Percentiles rank a stretch among this genome's conserved stretches.
These are phyloP conservation scores for Picea mariana DNA, from an alignment of 83 land plant species.

Conservation along the genomic window DNA sequence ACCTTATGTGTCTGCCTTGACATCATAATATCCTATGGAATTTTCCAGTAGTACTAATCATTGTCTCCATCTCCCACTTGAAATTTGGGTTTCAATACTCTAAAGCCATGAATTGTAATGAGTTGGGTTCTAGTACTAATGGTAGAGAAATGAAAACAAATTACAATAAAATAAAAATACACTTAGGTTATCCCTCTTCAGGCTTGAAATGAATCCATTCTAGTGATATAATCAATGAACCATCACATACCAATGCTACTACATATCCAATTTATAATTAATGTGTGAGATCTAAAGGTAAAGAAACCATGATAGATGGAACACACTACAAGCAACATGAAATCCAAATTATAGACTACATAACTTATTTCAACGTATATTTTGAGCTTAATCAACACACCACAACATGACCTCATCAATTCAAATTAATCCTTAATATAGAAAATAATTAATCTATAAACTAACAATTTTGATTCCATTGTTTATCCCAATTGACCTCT, in stretches of 20 bases:
- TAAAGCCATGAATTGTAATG: background rate
- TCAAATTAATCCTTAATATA: too few relatives aligned
- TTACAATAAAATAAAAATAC: too few relatives aligned
- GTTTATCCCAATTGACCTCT: slow-evolving; percentile 38
- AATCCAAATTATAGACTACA: background rate
- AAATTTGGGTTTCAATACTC: background rate
- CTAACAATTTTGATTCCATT: slow-evolving; percentile 25
- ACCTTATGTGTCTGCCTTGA: slow-evolving; percentile 66
- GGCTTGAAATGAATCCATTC: background rate
- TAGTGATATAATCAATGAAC: background rate
- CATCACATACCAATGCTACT: background rate
- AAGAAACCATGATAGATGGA: background rate
- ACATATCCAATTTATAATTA: background rate
- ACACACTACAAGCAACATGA: background rate
- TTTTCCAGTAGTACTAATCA: slow-evolving; percentile 84
- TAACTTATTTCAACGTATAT: too few relatives aligned
- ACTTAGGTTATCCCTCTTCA: too few relatives aligned
- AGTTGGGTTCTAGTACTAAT: background rate
- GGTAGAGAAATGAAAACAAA: too few relatives aligned
- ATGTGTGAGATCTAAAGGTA: background rate
- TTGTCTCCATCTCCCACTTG: slow-evolving; percentile 85
- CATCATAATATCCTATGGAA: slow-evolving; percentile 89
- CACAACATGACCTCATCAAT: slow-evolving; percentile 20
- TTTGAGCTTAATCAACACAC: too few relatives aligned
- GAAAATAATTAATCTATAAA: too few relatives aligned